Base-by-base conservation (phyloP, 805 yeast species). In the Candida nanaspora region DNA sequence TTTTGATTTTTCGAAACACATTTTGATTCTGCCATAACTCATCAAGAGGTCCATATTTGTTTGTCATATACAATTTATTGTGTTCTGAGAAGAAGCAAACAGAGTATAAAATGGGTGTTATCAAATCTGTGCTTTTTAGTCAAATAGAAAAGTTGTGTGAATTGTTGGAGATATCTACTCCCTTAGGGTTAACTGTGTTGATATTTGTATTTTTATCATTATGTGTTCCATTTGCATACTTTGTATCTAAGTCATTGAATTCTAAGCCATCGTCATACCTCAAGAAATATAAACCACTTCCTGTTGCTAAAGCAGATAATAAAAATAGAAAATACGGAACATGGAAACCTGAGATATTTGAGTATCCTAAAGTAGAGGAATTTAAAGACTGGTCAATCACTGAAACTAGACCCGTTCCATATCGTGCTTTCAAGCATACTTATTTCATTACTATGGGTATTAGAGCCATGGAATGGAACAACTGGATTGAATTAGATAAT, bases 371-470 rank as follows among this genome's bases (percentile, higher is more conserved):
- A 1, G 82, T 83, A 6, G 52, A 56, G 22, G 67, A 72, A 9
- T 76, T 51, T 46, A 57, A 63, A 19, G 53, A 66, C 48, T 78
- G 82, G 82, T 69, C 71, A 41, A 55, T 72, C 37, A 56, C 59
- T 11, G 61, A 59, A 3, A 78, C 83, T 4, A 61, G 57, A 41
- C 82, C 84, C 1, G 52, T 75, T 29, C 80, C 83, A n/a, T 78
- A 78, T 51, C 63, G 85, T 37, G 84, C 86, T 0, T 81, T 80
- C 61, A 78, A 70, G 52, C 81, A 77, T 56, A 76, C 73, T 44
- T 80, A 80, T 53, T 70, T 63, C 48, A 70, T 80, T 37, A 80
- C 81, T 20, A 80, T 80, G 87, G 87, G 86, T 6, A 79, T 80
- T 33, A 62, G 86, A 46, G 63, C 63, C 43, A 72, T 79, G 82